Evolutionary conservation across 2,329 filamentous ascomycete genomes (phyloP).

Genomic region (Arthrobotrys sinensis): DNA sequence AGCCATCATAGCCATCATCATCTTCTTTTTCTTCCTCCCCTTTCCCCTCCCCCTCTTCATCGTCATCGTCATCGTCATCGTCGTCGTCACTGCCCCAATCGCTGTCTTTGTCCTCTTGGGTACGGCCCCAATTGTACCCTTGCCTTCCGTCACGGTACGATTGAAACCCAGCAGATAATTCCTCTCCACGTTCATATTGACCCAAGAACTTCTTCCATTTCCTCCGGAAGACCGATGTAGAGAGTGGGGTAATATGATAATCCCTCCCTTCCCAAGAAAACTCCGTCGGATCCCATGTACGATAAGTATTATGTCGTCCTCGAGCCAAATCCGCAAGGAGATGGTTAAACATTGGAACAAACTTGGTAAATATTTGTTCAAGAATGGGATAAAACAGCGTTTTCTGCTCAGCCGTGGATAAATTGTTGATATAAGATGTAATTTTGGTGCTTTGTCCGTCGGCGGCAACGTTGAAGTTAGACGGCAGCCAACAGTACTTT

Average conservation of each 20-base stretch:
- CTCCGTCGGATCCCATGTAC: not conserved
- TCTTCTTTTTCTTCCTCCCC: not conserved
- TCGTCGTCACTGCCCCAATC: not conserved
- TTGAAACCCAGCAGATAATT: not conserved
- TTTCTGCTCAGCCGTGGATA: conserved; percentile 3
- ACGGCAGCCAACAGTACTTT: conserved; percentile 40
- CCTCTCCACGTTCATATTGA: conserved; percentile 11
- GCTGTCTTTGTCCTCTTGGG: not conserved
- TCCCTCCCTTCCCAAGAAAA: conserved; percentile 11
- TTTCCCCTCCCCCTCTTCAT: not conserved
- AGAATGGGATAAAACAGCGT: conserved; percentile 34
- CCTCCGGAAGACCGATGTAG: not conserved
- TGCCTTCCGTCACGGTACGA: not conserved
- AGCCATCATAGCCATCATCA: not conserved
- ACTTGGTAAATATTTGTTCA: conserved; percentile 31
- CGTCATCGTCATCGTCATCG: not conserved
- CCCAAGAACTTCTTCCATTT: conserved; percentile 16
- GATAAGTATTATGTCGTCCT: not conserved
- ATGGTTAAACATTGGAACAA: conserved; percentile 39
- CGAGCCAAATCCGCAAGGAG: conserved; percentile 3
- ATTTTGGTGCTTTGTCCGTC: conserved; percentile 32
- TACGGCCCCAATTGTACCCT: not conserved
- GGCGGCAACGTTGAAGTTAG: conserved; percentile 15
- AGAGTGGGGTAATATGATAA: not conserved
- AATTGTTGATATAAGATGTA: conserved; percentile 37